Percentiles rank a stretch among this genome's conserved stretches.
These are phyloP conservation scores for Tritrichomonas foetus DNA, from an alignment of 208 protist genomes.

Conservation along the genomic window DNA sequence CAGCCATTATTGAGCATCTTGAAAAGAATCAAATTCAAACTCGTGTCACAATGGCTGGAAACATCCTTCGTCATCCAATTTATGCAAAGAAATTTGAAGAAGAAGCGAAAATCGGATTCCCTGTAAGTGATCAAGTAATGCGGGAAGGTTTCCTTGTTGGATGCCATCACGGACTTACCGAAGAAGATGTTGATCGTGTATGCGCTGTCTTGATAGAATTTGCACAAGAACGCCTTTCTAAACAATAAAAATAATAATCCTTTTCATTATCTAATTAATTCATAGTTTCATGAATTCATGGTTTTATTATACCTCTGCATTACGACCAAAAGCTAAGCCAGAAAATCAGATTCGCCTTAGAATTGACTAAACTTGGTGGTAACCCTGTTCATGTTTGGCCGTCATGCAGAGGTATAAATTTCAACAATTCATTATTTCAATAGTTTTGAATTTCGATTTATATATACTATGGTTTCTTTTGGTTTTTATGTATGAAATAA, in stretches of 20 bases:
- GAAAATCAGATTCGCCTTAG: too few relatives aligned
- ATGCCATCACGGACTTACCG: conserved; percentile 47
- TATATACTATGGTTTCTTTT: too few relatives aligned
- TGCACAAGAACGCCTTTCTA: neutral
- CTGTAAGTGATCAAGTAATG: conserved; percentile 43
- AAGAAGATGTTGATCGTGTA: conserved; percentile 47
- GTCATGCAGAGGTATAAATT: too few relatives aligned
- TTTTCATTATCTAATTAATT: too few relatives aligned
- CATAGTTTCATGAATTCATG: too few relatives aligned
- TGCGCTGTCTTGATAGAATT: conserved; percentile 40
- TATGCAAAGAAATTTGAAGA: conserved; percentile 43
- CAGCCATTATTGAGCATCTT: conserved; percentile 41
- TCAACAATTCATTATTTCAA: too few relatives aligned
- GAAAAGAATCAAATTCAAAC: conserved; percentile 50
- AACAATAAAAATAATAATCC: neutral
- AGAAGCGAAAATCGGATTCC: neutral
- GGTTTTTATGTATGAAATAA: too few relatives aligned
- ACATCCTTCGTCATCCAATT: conserved; percentile 50
- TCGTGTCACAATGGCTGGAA: conserved; percentile 52
- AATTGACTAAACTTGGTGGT: too few relatives aligned
- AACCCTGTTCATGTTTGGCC: too few relatives aligned
- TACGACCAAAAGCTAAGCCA: too few relatives aligned
- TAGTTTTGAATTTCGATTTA: too few relatives aligned
- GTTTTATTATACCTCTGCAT: too few relatives aligned
- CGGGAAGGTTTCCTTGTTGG: conserved; percentile 51